These are phyloP conservation scores for Glomus cerebriforme DNA, from an alignment of 192 early-diverging fungal species.

Conservation along the genomic window DNA sequence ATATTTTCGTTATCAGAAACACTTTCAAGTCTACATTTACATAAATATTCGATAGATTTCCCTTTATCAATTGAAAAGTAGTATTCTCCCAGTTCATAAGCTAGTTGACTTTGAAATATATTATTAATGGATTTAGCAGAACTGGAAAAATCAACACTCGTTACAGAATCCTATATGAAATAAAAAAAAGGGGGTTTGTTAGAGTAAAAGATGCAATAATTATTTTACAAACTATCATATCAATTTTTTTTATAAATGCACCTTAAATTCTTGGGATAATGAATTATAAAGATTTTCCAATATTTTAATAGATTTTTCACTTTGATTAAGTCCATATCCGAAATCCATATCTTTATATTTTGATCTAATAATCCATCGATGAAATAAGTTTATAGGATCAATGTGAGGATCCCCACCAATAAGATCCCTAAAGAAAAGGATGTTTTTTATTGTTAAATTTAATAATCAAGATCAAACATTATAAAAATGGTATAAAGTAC, in stretches of 20 bases:
- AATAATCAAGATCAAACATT: background rate
- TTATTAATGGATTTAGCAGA: background rate
- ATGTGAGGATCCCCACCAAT: background rate
- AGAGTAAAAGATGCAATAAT: too few relatives aligned
- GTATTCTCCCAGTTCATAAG: conserved; percentile 21
- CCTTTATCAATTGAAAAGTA: background rate
- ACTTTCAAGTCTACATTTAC: conserved; percentile 14
- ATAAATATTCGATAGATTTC: conserved; percentile 1
- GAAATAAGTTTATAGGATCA: conserved; percentile 11
- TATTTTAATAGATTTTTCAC: background rate
- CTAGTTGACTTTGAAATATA: conserved; percentile 7
- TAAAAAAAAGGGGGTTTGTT: too few relatives aligned
- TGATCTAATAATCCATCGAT: conserved; percentile 21
- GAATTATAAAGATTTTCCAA: conserved; percentile 18
- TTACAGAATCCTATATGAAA: background rate
- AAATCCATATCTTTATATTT: background rate
- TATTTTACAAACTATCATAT: background rate
- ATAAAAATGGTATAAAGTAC: background rate
- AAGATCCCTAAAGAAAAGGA: background rate
- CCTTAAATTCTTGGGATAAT: conserved; percentile 14
- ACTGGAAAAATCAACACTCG: background rate
- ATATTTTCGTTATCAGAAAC: background rate
- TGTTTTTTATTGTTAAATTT: background rate
- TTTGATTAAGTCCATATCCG: conserved; percentile 17
- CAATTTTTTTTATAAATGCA: background rate